Evolutionary conservation across 1,139 yeast species (phyloP).

Genomic region (Candida albicans): DNA sequence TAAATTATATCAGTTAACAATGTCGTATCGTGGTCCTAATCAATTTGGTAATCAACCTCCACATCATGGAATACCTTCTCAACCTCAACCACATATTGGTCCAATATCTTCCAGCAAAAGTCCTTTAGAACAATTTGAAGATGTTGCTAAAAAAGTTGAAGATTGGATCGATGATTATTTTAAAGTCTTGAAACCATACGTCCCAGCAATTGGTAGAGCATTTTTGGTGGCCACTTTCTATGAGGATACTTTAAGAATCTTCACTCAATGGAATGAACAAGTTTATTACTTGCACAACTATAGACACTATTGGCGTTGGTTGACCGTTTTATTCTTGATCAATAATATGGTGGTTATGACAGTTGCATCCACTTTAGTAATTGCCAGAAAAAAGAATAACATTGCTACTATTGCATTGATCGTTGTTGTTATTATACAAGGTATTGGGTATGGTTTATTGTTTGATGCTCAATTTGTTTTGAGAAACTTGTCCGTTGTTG

Average conservation of each 20-base stretch:
- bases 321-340: constrained; percentile 70
- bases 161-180: constrained; percentile 46
- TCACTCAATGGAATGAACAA: constrained; percentile 90
- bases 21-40: constrained; percentile 39
- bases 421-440: constrained; percentile 78
- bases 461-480: constrained; percentile 79
- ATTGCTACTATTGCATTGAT: constrained; percentile 72
- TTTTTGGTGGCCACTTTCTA: constrained; percentile 92
- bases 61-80: constrained; percentile 17
- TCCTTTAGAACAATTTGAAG: constrained; percentile 45
- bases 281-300: constrained; percentile 79
- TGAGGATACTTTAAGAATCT: constrained; percentile 85
- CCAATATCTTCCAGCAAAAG: constrained; percentile 25
- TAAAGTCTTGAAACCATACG: constrained; percentile 63
- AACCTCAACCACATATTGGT: constrained; percentile 23
- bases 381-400: constrained; percentile 68
- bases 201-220: constrained; percentile 85
- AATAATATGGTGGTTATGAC: constrained; percentile 71
- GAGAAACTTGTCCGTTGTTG: constrained; percentile 87
- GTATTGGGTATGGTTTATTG: constrained; percentile 83
- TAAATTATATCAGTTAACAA: constrained; percentile 6
- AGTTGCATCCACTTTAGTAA: constrained; percentile 68
- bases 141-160: constrained; percentile 46
- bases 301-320: constrained; percentile 76
- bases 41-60: constrained; percentile 23